Evolutionary conservation across 2,329 filamentous ascomycete species (phyloP), one percentile per base, ranked within the genome.

Genomic region (Sporothrix sp.): DNA sequence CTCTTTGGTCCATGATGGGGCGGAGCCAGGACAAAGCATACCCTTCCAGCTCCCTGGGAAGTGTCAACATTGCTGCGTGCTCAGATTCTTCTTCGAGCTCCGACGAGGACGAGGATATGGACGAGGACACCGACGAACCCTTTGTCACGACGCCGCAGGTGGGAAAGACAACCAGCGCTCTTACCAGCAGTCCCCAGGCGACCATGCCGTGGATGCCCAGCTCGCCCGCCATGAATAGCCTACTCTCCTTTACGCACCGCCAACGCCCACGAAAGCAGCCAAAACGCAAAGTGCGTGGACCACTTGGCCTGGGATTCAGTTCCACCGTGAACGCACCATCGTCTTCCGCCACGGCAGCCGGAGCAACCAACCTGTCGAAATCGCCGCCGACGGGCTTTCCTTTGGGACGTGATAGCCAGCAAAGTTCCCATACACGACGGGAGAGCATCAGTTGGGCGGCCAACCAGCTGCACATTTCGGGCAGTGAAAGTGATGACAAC

Each of bases 361-460:
- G 37, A 4, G 27, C 27, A 18, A 37, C 32, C 20, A 30, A 52
- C 27, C 30, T 83, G 0, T 87, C 87, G 10, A 82, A 81, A 51
- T 95, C 89, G 14, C 89, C 45, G 0, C 49, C 91, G 9, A 87
- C 90, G 0, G 65, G 59, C 28, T 67, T 64, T 42, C 38, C 66
- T 1, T 42, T 53, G 11, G 53, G 33, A 3, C 38, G 50, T 0
- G 51, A 51, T 27, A 42, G 20, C 7, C 14, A 27, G 5, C 54
- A 52, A 30, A 25, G 46, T 35, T 57, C 70, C 4, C 71, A 75
- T 35, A 76, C 84, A 8, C 77, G 91, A 39, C 76, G 91, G 38
- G 90, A 96, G 66, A 95, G 88, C 64, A 82, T 97, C 54, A 94
- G 87, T 57, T 82, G 93, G 71, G 88, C 90, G 33, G 90, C 90